Evolutionary conservation across 1,284 basidiomycete species (phyloP).

Genomic region (Trametes versicolor): DNA sequence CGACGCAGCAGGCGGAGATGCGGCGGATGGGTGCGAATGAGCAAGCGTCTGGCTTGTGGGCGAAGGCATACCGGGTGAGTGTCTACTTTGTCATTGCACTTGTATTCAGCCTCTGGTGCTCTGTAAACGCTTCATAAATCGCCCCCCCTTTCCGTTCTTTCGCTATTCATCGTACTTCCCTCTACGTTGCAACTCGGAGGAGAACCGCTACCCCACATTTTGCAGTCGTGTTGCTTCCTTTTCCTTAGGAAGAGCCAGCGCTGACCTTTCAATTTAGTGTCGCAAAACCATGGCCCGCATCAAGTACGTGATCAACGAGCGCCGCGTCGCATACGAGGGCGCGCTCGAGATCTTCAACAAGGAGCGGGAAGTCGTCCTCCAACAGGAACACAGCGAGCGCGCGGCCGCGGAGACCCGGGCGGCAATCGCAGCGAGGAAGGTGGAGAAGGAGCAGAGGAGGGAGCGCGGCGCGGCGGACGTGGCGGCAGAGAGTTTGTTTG

Average conservation of each 20-base stretch:
- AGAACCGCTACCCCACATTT: not conserved
- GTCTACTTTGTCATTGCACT: not conserved
- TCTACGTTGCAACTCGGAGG: not conserved
- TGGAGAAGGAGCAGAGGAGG: slow-evolving; percentile 33
- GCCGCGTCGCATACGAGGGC: slow-evolving; percentile 84
- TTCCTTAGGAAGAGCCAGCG: not conserved
- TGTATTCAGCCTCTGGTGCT: not conserved
- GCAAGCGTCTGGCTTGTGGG: slow-evolving; percentile 25
- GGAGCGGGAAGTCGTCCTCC: slow-evolving; percentile 33
- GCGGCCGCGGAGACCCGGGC: slow-evolving; percentile 35
- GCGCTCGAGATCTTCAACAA: slow-evolving; percentile 58
- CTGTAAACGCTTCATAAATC: not conserved
- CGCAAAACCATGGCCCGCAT: slow-evolving; percentile 98
- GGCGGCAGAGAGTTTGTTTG: slow-evolving; percentile 41
- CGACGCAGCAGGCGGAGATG: slow-evolving; percentile 86
- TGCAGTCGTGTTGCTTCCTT: too few relatives aligned
- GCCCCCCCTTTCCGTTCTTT: not conserved
- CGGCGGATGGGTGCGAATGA: slow-evolving; percentile 60
- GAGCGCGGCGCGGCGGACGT: slow-evolving; percentile 37
- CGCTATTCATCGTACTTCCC: not conserved
- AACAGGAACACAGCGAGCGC: slow-evolving; percentile 24
- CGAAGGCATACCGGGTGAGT: slow-evolving; percentile 32
- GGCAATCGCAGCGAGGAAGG: slow-evolving; percentile 36
- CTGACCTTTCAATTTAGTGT: slow-evolving; percentile 62
- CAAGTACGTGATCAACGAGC: slow-evolving; percentile 93